phyloP scores from a whole-genome alignment of 345 rosid genomes.

The Garcia nutans region DNA sequence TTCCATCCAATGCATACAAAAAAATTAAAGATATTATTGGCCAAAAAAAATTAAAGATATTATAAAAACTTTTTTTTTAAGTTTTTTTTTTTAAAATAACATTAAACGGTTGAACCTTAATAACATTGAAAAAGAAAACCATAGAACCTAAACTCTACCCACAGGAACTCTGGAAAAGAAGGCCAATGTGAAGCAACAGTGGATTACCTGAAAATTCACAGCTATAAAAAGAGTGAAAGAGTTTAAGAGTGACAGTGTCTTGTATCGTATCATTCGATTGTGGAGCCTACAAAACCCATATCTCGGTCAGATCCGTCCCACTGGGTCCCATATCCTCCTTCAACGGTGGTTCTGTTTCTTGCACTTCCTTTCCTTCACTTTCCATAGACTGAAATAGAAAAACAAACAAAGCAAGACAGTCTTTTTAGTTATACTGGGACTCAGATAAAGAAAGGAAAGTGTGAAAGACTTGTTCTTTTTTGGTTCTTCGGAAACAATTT shows the following conservation, averaged over 20 bases:
- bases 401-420: constrained; percentile 6
- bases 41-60: no score
- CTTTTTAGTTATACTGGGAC: constrained; percentile 10
- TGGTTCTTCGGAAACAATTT: constrained; percentile 2
- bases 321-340: constrained; percentile 33
- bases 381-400: constrained; percentile 4
- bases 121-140: not conserved
- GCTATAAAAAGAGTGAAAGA: constrained; percentile 6
- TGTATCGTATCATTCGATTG: constrained; percentile 7
- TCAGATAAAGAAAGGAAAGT: not conserved
- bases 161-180: constrained; percentile 30
- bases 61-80: not conserved
- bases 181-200: constrained; percentile 20
- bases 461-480: constrained; percentile 12
- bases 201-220: constrained; percentile 21
- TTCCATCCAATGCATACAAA: no score
- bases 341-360: constrained; percentile 22
- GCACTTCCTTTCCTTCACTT: constrained; percentile 10
- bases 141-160: not conserved
- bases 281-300: constrained; percentile 52
- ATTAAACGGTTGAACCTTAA: not conserved
- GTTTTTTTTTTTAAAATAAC: not conserved
- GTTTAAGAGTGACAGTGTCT: not conserved
- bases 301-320: constrained; percentile 50
- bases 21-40: no score